These are phyloP conservation scores for Suhomyces kunorum DNA, from an alignment of 1,139 yeast genomes.

Conservation along the genomic window DNA sequence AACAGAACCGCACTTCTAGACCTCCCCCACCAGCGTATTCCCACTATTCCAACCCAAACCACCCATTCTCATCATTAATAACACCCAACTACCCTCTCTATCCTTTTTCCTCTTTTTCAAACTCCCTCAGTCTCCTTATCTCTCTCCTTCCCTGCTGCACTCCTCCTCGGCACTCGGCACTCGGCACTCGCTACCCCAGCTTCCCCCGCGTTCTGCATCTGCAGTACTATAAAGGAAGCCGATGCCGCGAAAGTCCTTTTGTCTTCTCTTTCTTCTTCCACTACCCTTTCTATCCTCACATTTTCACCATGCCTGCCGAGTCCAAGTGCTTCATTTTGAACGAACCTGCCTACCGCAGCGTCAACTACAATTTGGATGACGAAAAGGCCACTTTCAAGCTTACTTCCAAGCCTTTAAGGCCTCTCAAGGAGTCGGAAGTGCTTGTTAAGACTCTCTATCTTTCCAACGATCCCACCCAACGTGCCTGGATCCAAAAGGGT, in stretches of 20 bases:
- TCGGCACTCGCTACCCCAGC: constrained; percentile 6
- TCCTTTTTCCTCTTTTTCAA: neutral
- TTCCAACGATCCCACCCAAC: constrained; percentile 71
- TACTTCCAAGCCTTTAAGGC: constrained; percentile 18
- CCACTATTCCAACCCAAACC: too few relatives aligned
- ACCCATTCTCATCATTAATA: too few relatives aligned
- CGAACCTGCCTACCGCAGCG: constrained; percentile 19
- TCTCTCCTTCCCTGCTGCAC: neutral
- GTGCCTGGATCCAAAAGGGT: constrained; percentile 56
- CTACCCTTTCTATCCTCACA: neutral
- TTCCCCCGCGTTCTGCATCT: constrained; percentile 6
- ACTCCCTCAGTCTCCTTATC: neutral
- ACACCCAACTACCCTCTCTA: too few relatives aligned
- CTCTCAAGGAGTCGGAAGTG: constrained; percentile 45
- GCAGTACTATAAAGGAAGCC: neutral
- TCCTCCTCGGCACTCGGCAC: constrained; percentile 3
- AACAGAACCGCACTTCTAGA: too few relatives aligned
- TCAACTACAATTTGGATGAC: constrained; percentile 14
- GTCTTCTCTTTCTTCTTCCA: neutral
- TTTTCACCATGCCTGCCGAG: constrained; percentile 9
- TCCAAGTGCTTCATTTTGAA: constrained; percentile 18
- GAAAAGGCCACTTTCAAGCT: constrained; percentile 37
- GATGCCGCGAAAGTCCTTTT: neutral
- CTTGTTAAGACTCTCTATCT: constrained; percentile 49
- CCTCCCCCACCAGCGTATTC: too few relatives aligned